A percentile compares a stretch with the other conserved stretches of the same genome.
Conservation (phyloP, 2,329 filamentous ascomycete species). For the Aspergillus cejpii region DNA sequence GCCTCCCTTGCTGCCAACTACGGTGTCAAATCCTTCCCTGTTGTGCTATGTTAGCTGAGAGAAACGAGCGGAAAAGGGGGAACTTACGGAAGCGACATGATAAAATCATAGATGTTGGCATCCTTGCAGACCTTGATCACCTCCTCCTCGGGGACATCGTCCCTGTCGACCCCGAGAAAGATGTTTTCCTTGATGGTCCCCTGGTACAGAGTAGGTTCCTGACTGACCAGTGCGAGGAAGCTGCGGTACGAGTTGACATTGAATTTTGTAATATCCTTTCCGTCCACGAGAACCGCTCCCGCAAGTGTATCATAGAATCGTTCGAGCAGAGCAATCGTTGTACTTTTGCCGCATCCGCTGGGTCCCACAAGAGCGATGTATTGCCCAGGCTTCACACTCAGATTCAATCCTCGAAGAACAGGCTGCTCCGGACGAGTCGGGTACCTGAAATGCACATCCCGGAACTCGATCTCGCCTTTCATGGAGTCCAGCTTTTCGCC, state of each 20-base stretch:
- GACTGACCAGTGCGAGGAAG: slow-evolving; percentile 78
- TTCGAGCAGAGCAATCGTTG: slow-evolving; percentile 84
- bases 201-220: slow-evolving; percentile 92
- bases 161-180: slow-evolving; percentile 63
- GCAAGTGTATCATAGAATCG: slow-evolving; percentile 87
- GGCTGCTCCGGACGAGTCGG: slow-evolving; percentile 84
- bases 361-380: slow-evolving; percentile 77
- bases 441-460: slow-evolving; percentile 89
- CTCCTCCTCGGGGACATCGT: slow-evolving; percentile 62
- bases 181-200: slow-evolving; percentile 89
- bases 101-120: slow-evolving; percentile 89
- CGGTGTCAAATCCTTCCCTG: slow-evolving; percentile 70
- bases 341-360: slow-evolving; percentile 89
- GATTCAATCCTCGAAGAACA: slow-evolving; percentile 76
- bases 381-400: slow-evolving; percentile 43
- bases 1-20: slow-evolving; percentile 79
- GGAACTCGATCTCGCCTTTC: slow-evolving; percentile 78
- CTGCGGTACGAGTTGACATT: slow-evolving; percentile 82
- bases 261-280: slow-evolving; percentile 68
- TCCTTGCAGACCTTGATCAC: slow-evolving; percentile 77
- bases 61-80: not conserved
- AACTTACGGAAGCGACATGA: slow-evolving; percentile 66
- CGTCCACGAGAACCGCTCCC: slow-evolving; percentile 76
- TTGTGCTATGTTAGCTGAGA: slow-evolving; percentile 17
- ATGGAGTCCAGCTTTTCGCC: slow-evolving; percentile 58